These are phyloP conservation scores for Blastocystis sp. DNA, from an alignment of 352 stramenopile species.

Conservation along the genomic window DNA sequence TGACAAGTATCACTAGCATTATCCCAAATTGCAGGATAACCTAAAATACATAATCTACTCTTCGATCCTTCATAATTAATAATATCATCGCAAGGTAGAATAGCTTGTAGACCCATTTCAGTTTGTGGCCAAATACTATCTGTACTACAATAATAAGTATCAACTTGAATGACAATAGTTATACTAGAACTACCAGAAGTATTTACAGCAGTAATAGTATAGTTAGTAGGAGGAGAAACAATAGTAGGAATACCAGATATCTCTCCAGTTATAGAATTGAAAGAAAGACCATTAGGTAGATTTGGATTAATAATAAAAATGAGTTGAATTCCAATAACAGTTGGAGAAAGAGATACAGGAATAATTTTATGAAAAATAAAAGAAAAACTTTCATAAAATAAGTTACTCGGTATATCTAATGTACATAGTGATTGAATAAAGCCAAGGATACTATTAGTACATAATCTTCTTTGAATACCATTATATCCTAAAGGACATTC, in stretches of 20 bases:
- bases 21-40: constrained; percentile 12
- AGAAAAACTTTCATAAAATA: no score
- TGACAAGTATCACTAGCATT: background rate
- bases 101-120: constrained; percentile 1
- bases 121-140: constrained; percentile 7
- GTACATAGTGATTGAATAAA: no score
- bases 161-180: no score
- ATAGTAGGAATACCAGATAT: constrained; percentile 14
- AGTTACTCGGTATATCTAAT: constrained; percentile 8
- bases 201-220: constrained; percentile 30
- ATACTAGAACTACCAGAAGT: constrained; percentile 18
- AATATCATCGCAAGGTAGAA: constrained; percentile 2
- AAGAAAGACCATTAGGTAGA: constrained; percentile 8
- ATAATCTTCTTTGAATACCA: constrained; percentile 13
- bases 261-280: constrained; percentile 2
- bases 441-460: no score
- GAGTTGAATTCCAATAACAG: constrained; percentile 5
- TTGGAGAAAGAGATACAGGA: constrained; percentile 4
- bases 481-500: constrained; percentile 17
- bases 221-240: constrained; percentile 10
- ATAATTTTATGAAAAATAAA: no score
- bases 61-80: constrained; percentile 10
- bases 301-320: constrained; percentile 9
- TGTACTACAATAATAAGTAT: no score
- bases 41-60: constrained; percentile 7